Evolutionary conservation across 2,329 filamentous ascomycete genomes (phyloP), one percentile per base, ranked within the genome.

Genomic region (Neopestalotiopsis rosae): DNA sequence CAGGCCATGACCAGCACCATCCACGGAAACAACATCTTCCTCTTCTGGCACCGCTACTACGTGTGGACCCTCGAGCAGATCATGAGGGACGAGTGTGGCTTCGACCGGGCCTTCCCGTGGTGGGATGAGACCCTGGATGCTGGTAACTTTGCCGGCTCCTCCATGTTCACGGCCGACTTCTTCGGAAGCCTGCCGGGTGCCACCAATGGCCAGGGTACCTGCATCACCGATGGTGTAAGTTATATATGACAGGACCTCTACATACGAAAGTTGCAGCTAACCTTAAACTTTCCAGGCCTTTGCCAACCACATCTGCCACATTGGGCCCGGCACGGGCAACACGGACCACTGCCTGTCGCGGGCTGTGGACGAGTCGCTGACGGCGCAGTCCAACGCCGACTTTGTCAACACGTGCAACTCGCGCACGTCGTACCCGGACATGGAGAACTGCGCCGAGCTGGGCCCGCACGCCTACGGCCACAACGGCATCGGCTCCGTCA

Each of bases 111-210:
- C 17, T 74, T 79, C 71, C 73, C 76, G 38, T 79, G 76, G 75
- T 79, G 77, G 77, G 77, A 79, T 65, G 77, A 79, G 76, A 78
- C 77, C 71, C 75, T 76, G 49, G 77, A 77, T 72, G 75, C 77
- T 61, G 77, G 77, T 24, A 72, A 68, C 61, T 79, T 78, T 66
- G 62, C 71, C 57, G 71, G 72, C 67, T 69, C 77, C 1, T 75
- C 76, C 17, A 68, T 78, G 42, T 79, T 78, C 74, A 77, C 76
- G 14, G 17, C 45, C 45, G 67, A 74, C 62, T 79, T 77, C 70
- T 79, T 79, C 52, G 77, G 77, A n/a, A 72, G 30, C 68, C 71
- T 79, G 13, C 70, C 69, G 14, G 32, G 74, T n/a, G 74, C 69
- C 64, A 49, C 61, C 24, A 74, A 76, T 67, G 72, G 72, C 65